Conservation (phyloP, 2,329 filamentous ascomycete genomes). For the Pleomassaria siparia region DNA sequence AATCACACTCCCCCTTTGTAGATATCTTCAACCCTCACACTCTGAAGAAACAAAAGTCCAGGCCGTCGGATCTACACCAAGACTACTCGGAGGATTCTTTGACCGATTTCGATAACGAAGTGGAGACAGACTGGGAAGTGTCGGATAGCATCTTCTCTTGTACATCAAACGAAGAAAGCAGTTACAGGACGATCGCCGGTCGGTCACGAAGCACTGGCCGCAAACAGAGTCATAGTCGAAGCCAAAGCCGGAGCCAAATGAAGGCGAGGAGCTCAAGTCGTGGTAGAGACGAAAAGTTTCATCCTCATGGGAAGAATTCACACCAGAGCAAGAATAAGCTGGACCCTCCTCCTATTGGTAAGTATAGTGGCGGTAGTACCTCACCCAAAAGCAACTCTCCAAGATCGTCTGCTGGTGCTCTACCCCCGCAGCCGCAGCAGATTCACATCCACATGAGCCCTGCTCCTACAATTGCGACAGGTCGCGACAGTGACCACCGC, state of each 20-base stretch:
- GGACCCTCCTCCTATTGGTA: conserved; percentile 19
- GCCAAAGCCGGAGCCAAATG: conserved; percentile 11
- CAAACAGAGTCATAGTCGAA: conserved; percentile 2
- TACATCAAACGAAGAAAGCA: conserved; percentile 21
- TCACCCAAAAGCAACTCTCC: conserved; percentile 20
- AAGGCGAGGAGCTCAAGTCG: conserved; percentile 9
- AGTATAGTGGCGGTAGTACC: conserved; percentile 17
- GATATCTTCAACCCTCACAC: conserved; percentile 12
- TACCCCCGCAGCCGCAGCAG: conserved; percentile 11
- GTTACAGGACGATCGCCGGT: conserved; percentile 17
- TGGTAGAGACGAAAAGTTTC: neutral
- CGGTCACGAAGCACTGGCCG: conserved; percentile 12
- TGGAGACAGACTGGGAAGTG: conserved; percentile 18
- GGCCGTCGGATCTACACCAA: conserved; percentile 1
- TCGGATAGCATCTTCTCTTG: conserved; percentile 17
- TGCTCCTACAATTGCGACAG: neutral
- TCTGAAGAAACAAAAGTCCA: conserved; percentile 19
- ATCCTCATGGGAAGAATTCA: conserved; percentile 7
- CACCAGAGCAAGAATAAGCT: conserved; percentile 16
- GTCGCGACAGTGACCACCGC: neutral
- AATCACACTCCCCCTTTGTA: conserved; percentile 1
- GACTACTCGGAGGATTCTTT: conserved; percentile 3
- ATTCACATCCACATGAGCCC: conserved; percentile 22
- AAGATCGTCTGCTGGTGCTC: conserved; percentile 13
- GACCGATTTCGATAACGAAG: conserved; percentile 4